Conservation (phyloP, 441 rosid genomes). For the Erysimum cheiri region DNA sequence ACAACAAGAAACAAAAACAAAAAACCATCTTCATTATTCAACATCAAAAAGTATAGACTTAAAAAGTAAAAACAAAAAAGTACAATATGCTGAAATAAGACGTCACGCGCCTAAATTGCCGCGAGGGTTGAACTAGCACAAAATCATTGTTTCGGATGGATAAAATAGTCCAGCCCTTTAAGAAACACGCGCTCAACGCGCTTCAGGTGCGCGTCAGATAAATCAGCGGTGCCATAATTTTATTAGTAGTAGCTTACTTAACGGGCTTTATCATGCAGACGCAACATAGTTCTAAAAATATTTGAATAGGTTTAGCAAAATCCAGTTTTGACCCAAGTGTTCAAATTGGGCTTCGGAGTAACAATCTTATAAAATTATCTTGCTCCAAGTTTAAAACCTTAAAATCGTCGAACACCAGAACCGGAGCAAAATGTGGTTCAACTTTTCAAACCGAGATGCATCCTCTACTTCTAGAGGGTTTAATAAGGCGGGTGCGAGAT, state of each 20-base stretch:
- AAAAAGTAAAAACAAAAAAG: no score
- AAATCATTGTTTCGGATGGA: neutral
- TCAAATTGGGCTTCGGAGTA: slow-evolving; percentile 15
- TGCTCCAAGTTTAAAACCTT: no score
- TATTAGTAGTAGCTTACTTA: neutral
- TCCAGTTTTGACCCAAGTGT: neutral
- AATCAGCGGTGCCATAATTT: neutral
- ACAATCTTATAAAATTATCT: neutral
- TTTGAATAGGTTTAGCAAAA: neutral
- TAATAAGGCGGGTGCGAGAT: neutral
- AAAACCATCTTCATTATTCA: neutral
- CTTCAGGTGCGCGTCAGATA: slow-evolving; percentile 1
- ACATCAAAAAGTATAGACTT: neutral
- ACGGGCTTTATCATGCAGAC: neutral
- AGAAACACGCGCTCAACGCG: neutral
- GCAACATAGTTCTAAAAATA: neutral
- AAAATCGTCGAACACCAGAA: neutral
- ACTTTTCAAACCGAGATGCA: neutral
- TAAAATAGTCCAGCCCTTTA: neutral
- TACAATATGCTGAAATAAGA: neutral
- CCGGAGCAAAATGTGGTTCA: neutral
- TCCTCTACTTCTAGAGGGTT: neutral
- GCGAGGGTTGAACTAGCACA: neutral
- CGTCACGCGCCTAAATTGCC: neutral
- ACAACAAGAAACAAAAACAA: neutral